Evolutionary conservation across 2,329 filamentous ascomycete genomes (phyloP).

Genomic region (Cercospora sp.): DNA sequence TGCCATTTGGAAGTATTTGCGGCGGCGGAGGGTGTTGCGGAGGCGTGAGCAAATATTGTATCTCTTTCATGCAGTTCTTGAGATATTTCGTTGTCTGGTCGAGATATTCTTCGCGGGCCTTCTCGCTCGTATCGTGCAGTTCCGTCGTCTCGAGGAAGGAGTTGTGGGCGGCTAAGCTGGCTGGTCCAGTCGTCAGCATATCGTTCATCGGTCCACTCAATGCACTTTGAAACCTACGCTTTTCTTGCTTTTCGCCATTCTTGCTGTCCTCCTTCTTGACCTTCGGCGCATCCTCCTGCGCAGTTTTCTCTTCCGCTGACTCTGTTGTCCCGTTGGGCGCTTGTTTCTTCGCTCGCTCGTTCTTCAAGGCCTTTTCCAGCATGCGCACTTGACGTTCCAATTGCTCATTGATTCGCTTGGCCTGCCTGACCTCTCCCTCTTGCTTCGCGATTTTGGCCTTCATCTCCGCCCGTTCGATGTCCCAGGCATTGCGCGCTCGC

Average conservation of each 20-base stretch:
- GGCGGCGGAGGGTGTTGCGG: conserved; percentile 62
- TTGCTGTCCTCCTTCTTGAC: conserved; percentile 35
- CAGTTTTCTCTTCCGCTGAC: conserved; percentile 24
- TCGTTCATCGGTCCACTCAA: neutral
- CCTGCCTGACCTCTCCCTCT: conserved; percentile 83
- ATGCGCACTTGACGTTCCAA: conserved; percentile 88
- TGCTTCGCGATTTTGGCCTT: conserved; percentile 93
- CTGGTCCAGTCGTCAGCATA: conserved; percentile 39
- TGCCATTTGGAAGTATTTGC: conserved; percentile 42
- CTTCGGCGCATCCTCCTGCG: conserved; percentile 19
- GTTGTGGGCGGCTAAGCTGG: conserved; percentile 49
- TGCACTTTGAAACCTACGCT: conserved; percentile 26
- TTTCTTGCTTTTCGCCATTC: conserved; percentile 26
- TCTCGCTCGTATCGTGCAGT: conserved; percentile 48
- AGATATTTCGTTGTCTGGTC: conserved; percentile 65
- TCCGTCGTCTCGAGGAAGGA: conserved; percentile 54
- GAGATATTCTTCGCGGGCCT: conserved; percentile 59
- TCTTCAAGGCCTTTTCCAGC: conserved; percentile 82
- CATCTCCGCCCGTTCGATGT: conserved; percentile 99
- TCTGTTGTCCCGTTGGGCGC: conserved; percentile 29
- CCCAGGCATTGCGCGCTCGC: conserved; percentile 95
- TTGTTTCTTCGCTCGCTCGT: conserved; percentile 69
- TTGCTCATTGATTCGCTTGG: conserved; percentile 84
- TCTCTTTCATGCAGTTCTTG: conserved; percentile 66
- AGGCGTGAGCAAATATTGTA: conserved; percentile 68